Percentiles rank a stretch among this genome's conserved stretches.
Conservation (phyloP, 352 stramenopile species). For the Phytophthora megakarya region DNA sequence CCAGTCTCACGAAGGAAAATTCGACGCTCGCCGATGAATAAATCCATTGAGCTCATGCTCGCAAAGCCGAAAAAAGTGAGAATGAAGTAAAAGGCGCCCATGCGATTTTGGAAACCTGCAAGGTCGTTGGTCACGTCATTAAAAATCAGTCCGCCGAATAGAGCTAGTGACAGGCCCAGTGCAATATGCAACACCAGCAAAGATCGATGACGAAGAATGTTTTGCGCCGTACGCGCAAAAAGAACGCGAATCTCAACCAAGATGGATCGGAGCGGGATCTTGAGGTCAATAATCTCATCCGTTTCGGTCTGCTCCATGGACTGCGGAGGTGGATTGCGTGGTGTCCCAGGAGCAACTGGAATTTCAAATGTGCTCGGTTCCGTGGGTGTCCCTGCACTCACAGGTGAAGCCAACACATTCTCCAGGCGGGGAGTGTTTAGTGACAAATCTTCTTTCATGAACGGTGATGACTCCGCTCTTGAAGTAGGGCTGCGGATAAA, state of each 20-base stretch:
- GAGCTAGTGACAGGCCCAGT: conserved; percentile 59
- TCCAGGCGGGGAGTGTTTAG: conserved; percentile 54
- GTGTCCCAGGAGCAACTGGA: conserved; percentile 23
- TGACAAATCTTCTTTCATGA: conserved; percentile 52
- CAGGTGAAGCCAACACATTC: conserved; percentile 39
- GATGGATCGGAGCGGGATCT: conserved; percentile 43
- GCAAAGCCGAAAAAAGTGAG: conserved; percentile 88
- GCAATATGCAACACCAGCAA: conserved; percentile 68
- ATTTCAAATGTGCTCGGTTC: conserved; percentile 25
- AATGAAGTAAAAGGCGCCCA: conserved; percentile 85
- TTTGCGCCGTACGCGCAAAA: conserved; percentile 68
- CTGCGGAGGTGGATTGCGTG: conserved; percentile 32
- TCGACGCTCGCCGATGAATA: conserved; percentile 74
- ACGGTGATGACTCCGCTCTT: conserved; percentile 54
- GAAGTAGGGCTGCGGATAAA: conserved; percentile 36
- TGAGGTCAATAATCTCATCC: conserved; percentile 6
- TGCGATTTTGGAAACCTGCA: conserved; percentile 85
- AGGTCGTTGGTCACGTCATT: conserved; percentile 83
- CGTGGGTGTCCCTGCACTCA: conserved; percentile 9
- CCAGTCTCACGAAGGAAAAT: conserved; percentile 84
- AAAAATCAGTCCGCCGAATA: conserved; percentile 80
- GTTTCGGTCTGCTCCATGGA: conserved; percentile 6
- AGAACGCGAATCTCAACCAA: conserved; percentile 72
- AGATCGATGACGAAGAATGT: conserved; percentile 76
- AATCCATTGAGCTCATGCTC: conserved; percentile 85